A percentile compares a stretch with the other conserved stretches of the same genome.
phyloP scores from a whole-genome alignment of 202 grass and related monocot species.

The Panicum virgatum region DNA sequence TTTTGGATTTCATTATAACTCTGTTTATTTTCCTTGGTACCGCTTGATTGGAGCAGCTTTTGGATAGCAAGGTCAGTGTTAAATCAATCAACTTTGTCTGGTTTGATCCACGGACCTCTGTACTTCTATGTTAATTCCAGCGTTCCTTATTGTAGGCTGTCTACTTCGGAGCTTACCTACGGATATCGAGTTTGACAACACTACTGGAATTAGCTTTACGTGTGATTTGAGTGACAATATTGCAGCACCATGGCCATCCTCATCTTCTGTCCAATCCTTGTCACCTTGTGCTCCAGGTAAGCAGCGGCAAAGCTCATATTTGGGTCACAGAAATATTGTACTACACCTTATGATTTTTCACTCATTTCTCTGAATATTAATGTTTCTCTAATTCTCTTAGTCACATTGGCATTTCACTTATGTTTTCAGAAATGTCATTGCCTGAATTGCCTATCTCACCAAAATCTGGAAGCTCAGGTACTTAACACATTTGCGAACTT shows the following conservation, averaged over 20 bases:
- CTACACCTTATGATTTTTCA: neutral
- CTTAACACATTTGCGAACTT: conserved; percentile 7
- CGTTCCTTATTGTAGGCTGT: conserved; percentile 61
- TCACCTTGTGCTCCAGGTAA: conserved; percentile 93
- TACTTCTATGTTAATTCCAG: conserved; percentile 31
- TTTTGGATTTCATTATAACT: conserved; percentile 43
- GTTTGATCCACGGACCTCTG: conserved; percentile 1
- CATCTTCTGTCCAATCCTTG: conserved; percentile 85
- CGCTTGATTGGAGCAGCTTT: conserved; percentile 62
- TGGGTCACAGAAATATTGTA: neutral
- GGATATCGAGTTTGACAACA: conserved; percentile 85
- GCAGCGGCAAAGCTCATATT: neutral
- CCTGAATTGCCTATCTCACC: conserved; percentile 73
- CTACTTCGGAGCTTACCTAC: conserved; percentile 86
- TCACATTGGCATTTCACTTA: conserved; percentile 17
- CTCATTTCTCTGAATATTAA: neutral
- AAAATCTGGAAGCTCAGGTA: conserved; percentile 73
- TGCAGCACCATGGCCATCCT: conserved; percentile 94
- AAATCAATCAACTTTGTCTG: conserved; percentile 24
- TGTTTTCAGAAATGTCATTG: conserved; percentile 95
- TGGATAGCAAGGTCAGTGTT: conserved; percentile 84
- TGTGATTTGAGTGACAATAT: conserved; percentile 98
- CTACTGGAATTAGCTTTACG: conserved; percentile 89
- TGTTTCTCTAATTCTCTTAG: conserved; percentile 11
- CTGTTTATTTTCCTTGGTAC: conserved; percentile 27